Conservation (phyloP, 1,284 basidiomycete genomes). For the Boletus subluridellus region DNA sequence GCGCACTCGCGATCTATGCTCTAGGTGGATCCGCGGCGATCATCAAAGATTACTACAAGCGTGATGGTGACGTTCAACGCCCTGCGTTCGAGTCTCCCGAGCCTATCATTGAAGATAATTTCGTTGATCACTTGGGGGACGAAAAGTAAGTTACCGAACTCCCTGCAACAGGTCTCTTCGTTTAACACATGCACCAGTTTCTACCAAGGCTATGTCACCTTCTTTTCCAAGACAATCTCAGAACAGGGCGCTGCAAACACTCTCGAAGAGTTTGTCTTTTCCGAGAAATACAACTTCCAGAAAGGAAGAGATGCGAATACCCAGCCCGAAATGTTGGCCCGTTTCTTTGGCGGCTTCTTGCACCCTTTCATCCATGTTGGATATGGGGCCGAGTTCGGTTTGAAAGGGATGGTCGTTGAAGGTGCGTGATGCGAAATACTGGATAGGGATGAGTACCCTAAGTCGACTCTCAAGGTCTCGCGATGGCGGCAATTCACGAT, state of each 20-base stretch:
- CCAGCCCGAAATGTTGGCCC: conserved; percentile 27
- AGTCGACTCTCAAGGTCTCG: conserved; percentile 23
- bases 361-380: conserved; percentile 33
- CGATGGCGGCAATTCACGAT: conserved; percentile 19
- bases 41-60: conserved; percentile 23
- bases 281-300: conserved; percentile 46
- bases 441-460: not conserved
- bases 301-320: conserved; percentile 9
- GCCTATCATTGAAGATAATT: conserved; percentile 40
- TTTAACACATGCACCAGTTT: conserved; percentile 38
- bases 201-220: conserved; percentile 50
- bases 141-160: conserved; percentile 30
- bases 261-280: conserved; percentile 59
- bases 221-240: conserved; percentile 47
- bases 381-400: conserved; percentile 31
- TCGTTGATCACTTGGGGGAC: conserved; percentile 42
- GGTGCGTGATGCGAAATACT: conserved; percentile 13
- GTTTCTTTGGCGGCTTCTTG: conserved; percentile 21
- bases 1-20: conserved; percentile 42
- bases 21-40: conserved; percentile 35
- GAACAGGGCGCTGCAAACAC: conserved; percentile 41
- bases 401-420: conserved; percentile 32
- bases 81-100: conserved; percentile 37
- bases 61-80: conserved; percentile 27
- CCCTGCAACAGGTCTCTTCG: not conserved